Base-by-base conservation (phyloP, 2,329 filamentous ascomycete genomes). In the Beauveria brongniartii region DNA sequence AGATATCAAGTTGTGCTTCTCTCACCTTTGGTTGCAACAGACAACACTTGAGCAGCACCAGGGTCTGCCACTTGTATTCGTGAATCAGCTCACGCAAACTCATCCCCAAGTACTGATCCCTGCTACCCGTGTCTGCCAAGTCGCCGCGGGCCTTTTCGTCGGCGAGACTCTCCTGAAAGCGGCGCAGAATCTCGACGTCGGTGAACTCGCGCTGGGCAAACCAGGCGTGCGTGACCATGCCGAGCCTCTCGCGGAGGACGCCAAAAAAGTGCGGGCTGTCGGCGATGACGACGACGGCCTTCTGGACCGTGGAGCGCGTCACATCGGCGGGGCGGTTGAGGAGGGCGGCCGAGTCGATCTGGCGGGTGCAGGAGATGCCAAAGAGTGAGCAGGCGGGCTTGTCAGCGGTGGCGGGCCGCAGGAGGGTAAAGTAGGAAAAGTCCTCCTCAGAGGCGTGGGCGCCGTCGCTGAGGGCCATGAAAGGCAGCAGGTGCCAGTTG, bases 391-490 rank as follows among this genome's bases (percentile, higher is more conserved):
- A 92, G 34, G 86, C 84, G 7, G 87, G 83, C 40, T 77, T 71
- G 22, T 73, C 68, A 56, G 74, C 75, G 64, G 75, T 80, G 59
- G 80, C 81, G 52, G 87, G 85, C 34, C 85, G 84, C 62, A 91
- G 82, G 56, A 99, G 85, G 9, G 93, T 97, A 73, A 99, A 99
- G 78, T 99, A 99, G 56, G 92, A 97, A 78, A 97, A 99, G 76
- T 97, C 94, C 76, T 99, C 94, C 62, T 88, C 89, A 24, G 90
- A 87, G 61, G 92, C 87, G 79, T 99, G 94, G 59, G 94, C 94
- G 58, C 94, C 94, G 72, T 99, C 94, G 62, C 91, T 94, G 69
- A 99, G 77, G 28, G 94, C 94, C 91, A 97, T 97, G 74, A 99
- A 99, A 0, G 94, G 92, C 64, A 99, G 80, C 67, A 97, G 75